A percentile compares a stretch with the other conserved stretches of the same genome.
These are phyloP conservation scores for Suillus variegatus DNA, from an alignment of 768 basidiomycete species.

Conservation along the genomic window DNA sequence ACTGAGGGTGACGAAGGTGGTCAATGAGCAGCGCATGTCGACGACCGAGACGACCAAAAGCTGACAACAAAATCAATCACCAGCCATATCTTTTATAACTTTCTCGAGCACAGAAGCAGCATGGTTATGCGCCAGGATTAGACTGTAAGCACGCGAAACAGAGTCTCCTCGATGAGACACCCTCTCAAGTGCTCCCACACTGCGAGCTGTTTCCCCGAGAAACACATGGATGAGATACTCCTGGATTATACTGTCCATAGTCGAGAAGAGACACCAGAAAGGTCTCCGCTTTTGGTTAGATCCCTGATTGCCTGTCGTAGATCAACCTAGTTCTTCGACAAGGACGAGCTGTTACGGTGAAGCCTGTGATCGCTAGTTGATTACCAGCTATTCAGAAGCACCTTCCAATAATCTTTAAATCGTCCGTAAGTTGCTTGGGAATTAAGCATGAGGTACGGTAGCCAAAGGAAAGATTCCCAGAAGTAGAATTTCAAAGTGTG, in stretches of 20 bases:
- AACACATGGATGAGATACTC: background rate
- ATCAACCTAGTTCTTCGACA: background rate
- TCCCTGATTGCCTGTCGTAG: background rate
- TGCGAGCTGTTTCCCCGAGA: constrained; percentile 1
- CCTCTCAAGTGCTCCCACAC: constrained; percentile 1
- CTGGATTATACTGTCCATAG: background rate
- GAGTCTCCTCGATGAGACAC: constrained; percentile 46
- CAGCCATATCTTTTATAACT: constrained; percentile 13
- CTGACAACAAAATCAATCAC: background rate
- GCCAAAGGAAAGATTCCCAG: background rate
- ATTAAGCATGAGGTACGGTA: background rate
- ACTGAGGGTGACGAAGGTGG: constrained; percentile 16
- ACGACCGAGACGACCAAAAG: background rate
- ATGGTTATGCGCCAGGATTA: constrained; percentile 12
- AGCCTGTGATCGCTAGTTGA: background rate
- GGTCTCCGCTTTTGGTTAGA: background rate
- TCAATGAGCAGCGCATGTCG: constrained; percentile 16
- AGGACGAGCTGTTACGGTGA: background rate
- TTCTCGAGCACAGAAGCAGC: constrained; percentile 7
- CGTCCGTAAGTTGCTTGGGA: background rate
- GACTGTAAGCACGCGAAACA: constrained; percentile 49
- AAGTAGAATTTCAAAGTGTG: background rate
- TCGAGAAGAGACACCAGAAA: background rate
- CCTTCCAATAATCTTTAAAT: background rate
- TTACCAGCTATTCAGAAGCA: background rate